These are phyloP conservation scores for Pichia gijzeniarum DNA, from an alignment of 805 yeast genomes.

Conservation along the genomic window DNA sequence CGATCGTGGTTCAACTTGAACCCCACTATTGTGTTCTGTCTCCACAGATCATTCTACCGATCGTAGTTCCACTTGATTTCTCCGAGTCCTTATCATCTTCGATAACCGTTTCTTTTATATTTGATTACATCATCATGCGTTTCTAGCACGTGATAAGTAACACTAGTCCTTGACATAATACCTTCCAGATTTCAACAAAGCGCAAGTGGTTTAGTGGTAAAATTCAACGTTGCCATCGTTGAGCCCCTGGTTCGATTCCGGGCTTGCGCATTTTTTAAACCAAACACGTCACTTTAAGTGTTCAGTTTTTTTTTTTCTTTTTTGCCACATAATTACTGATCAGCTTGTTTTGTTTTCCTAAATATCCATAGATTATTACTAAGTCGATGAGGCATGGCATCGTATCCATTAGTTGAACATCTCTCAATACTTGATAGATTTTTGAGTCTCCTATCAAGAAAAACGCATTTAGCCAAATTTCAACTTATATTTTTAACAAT, in stretches of 20 bases:
- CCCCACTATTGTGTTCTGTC: slow-evolving; percentile 58
- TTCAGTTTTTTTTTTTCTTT: too few relatives aligned
- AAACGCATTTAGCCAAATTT: neutral
- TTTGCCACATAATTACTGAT: too few relatives aligned
- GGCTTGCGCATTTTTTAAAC: slow-evolving; percentile 22
- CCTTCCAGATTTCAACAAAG: too few relatives aligned
- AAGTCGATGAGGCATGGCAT: neutral
- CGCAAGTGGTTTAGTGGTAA: slow-evolving; percentile 27
- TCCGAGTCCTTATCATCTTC: too few relatives aligned
- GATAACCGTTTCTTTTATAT: too few relatives aligned
- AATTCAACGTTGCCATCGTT: slow-evolving; percentile 26
- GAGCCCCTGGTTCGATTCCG: slow-evolving; percentile 28
- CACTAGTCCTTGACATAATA: too few relatives aligned
- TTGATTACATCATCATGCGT: too few relatives aligned
- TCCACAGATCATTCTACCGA: slow-evolving; percentile 56
- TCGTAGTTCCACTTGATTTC: too few relatives aligned
- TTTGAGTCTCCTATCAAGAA: neutral
- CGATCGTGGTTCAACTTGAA: slow-evolving; percentile 42
- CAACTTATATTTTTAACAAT: slow-evolving; percentile 4
- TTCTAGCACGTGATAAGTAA: too few relatives aligned
- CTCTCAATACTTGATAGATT: neutral
- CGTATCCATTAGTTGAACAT: slow-evolving; percentile 3
- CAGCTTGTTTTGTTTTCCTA: too few relatives aligned
- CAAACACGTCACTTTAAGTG: slow-evolving; percentile 10
- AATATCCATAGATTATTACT: too few relatives aligned